Percentiles rank a stretch among this genome's conserved stretches.
Conservation (phyloP, 805 yeast genomes). For the Ogataea neopini region DNA sequence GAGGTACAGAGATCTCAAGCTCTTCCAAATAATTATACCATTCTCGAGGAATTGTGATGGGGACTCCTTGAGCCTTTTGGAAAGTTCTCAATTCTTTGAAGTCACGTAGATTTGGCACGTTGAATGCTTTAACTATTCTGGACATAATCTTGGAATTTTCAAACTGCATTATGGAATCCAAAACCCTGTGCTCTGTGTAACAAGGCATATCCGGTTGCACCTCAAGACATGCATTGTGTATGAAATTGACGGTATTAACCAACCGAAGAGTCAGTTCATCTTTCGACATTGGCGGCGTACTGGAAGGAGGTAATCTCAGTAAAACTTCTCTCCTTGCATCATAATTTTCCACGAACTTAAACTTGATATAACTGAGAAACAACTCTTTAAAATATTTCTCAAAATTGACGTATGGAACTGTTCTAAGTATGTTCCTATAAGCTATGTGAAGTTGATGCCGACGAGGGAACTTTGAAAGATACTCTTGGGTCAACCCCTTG, state of each 20-base stretch:
- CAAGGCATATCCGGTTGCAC: not conserved
- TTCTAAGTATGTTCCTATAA: constrained; percentile 27
- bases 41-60: constrained; percentile 1
- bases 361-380: constrained; percentile 16
- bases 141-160: constrained; percentile 23
- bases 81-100: constrained; percentile 4
- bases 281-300: constrained; percentile 6
- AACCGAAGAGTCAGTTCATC: constrained; percentile 19
- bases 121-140: constrained; percentile 1
- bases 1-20: not conserved
- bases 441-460: constrained; percentile 12
- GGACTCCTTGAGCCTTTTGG: not conserved
- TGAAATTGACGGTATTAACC: constrained; percentile 28
- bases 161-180: constrained; percentile 24
- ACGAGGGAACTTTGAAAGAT: constrained; percentile 13
- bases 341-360: constrained; percentile 28
- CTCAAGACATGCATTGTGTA: constrained; percentile 28
- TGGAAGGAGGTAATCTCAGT: not conserved
- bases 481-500: constrained; percentile 19
- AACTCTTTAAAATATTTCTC: constrained; percentile 9
- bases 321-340: constrained; percentile 16
- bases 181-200: constrained; percentile 16
- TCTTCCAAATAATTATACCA: constrained; percentile 18
- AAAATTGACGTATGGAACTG: constrained; percentile 14
- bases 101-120: constrained; percentile 10